phyloP scores from a whole-genome alignment of 352 stramenopile species.

The Thraustochytrium striatum region DNA sequence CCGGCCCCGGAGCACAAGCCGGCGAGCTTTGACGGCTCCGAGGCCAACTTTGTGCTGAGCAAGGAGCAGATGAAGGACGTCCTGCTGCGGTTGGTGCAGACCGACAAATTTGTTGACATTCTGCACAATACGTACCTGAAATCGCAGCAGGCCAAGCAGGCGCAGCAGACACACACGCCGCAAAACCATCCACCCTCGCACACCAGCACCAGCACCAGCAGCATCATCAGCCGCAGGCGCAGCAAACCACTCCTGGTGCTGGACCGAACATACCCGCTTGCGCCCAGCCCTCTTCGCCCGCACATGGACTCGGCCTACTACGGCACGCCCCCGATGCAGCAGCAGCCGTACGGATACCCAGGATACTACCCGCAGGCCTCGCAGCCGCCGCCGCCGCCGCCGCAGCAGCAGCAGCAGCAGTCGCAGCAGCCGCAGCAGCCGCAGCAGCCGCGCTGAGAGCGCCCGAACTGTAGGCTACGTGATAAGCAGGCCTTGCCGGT shows the following conservation, averaged over 20 bases:
- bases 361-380: too few species aligned
- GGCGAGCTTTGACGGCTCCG: background rate
- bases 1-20: background rate
- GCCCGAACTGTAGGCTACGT: background rate
- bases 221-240: background rate
- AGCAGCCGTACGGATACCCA: too few species aligned
- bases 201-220: background rate
- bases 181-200: background rate
- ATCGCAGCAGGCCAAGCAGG: background rate
- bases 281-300: background rate
- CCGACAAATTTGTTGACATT: constrained; percentile 47
- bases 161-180: background rate
- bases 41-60: constrained; percentile 32
- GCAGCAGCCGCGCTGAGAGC: background rate
- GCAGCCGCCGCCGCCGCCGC: background rate
- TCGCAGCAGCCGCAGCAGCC: background rate
- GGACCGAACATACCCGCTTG: background rate
- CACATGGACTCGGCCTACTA: background rate
- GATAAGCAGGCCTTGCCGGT: constrained; percentile 29
- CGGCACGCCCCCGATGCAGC: constrained; percentile 10
- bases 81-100: constrained; percentile 21
- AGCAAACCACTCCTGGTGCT: background rate
- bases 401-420: background rate
- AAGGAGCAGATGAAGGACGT: constrained; percentile 48
- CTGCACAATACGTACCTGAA: constrained; percentile 40